These are phyloP conservation scores for Ustilago bromivora DNA, from an alignment of 1,284 basidiomycete species.

Conservation along the genomic window DNA sequence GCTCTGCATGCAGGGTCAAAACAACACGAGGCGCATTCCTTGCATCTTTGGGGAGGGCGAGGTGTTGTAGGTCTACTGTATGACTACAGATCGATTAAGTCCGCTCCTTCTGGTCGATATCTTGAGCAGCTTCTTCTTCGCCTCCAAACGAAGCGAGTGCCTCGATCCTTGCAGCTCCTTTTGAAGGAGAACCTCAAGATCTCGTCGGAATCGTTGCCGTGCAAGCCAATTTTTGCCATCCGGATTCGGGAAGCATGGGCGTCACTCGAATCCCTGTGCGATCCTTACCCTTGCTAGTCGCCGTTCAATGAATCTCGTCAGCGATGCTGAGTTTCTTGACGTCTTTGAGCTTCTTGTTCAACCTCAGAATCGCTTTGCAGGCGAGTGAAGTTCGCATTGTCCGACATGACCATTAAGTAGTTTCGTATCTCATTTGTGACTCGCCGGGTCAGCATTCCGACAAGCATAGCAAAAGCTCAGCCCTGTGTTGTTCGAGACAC, in stretches of 20 bases:
- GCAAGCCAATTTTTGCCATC: slow-evolving; percentile 2
- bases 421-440: not conserved
- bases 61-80: not conserved
- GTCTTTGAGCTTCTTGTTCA: not conserved
- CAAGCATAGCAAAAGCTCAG: not conserved
- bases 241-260: slow-evolving; percentile 6
- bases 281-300: not conserved
- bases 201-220: slow-evolving; percentile 5
- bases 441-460: not conserved
- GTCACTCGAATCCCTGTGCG: not conserved
- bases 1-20: slow-evolving; percentile 12
- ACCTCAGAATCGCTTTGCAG: not conserved
- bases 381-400: not conserved
- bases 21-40: not conserved
- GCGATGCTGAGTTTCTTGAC: not conserved
- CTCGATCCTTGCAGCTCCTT: slow-evolving; percentile 12
- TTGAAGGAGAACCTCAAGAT: not conserved
- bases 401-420: not conserved
- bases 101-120: not conserved
- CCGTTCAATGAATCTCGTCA: not conserved
- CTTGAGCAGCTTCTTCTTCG: not conserved
- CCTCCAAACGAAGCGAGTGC: not conserved
- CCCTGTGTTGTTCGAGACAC: not conserved
- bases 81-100: slow-evolving; percentile 4
- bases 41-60: not conserved